phyloP scores from a whole-genome alignment of 1,284 basidiomycete genomes.

The Cutaneotrichosporon dermatis region DNA sequence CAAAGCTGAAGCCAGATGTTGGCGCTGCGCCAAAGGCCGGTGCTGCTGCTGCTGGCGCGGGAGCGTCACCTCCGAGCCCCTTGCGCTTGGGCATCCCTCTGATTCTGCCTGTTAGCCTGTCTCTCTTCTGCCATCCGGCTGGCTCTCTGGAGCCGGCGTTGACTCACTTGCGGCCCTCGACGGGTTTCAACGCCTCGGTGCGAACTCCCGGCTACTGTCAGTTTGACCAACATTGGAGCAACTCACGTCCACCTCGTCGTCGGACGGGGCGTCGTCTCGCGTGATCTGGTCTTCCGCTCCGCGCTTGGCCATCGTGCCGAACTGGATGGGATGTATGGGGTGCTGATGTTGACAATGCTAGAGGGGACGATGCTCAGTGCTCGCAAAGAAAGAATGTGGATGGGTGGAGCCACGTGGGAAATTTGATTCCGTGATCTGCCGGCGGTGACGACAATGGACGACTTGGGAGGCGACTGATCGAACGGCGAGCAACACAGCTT shows the following conservation, averaged over 20 bases:
- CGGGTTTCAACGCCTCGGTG: slow-evolving; percentile 31
- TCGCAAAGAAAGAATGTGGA: background rate
- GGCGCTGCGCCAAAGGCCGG: slow-evolving; percentile 10
- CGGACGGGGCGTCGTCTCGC: slow-evolving; percentile 54
- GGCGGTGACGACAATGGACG: slow-evolving; percentile 2
- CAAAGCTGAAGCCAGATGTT: slow-evolving; percentile 2
- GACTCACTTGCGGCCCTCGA: slow-evolving; percentile 41
- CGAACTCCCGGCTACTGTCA: slow-evolving; percentile 31
- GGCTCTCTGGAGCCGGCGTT: background rate
- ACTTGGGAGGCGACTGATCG: too few species aligned
- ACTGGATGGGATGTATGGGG: too few species aligned
- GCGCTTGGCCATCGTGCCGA: slow-evolving; percentile 56
- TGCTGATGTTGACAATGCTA: background rate
- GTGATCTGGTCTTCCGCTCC: slow-evolving; percentile 67
- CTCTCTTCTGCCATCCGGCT: background rate
- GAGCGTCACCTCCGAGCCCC: slow-evolving; percentile 22
- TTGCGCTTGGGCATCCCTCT: slow-evolving; percentile 48
- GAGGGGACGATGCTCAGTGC: background rate
- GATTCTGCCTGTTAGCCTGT: slow-evolving; percentile 33
- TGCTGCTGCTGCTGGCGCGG: slow-evolving; percentile 7
- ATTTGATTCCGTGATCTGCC: background rate
- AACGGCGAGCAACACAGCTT: too few species aligned
- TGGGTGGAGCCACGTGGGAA: slow-evolving; percentile 1
- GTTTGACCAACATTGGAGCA: background rate
- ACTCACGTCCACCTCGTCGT: slow-evolving; percentile 49